phyloP scores from a whole-genome alignment of 805 yeast genomes.

The Wickerhamiella alocasiicola region DNA sequence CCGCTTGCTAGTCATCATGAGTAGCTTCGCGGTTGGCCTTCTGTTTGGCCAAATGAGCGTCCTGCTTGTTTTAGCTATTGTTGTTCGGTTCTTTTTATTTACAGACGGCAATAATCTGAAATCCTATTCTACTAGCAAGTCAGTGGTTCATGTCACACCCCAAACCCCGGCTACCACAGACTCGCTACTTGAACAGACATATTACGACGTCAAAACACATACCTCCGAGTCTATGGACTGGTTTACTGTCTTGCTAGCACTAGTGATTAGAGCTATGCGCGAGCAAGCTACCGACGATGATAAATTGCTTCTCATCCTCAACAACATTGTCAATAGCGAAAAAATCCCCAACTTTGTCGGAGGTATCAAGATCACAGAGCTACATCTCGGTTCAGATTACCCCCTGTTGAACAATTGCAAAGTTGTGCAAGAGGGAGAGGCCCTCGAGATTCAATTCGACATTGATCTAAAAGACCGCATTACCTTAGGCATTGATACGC shows the following conservation, averaged over 20 bases:
- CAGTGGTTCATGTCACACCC: conserved; percentile 21
- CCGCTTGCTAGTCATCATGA: no score
- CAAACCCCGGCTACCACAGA: conserved; percentile 20
- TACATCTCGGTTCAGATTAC: conserved; percentile 87
- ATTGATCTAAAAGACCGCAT: conserved; percentile 75
- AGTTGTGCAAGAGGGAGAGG: conserved; percentile 30
- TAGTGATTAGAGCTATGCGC: conserved; percentile 73
- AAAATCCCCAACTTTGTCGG: conserved; percentile 73
- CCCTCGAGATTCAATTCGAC: conserved; percentile 70
- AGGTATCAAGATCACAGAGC: conserved; percentile 64
- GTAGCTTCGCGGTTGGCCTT: conserved; percentile 28
- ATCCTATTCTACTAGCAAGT: conserved; percentile 13
- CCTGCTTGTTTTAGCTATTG: conserved; percentile 27
- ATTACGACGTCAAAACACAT: conserved; percentile 81
- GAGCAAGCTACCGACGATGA: conserved; percentile 80
- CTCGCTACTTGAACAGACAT: conserved; percentile 73
- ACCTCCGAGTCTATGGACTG: conserved; percentile 87
- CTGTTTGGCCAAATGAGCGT: conserved; percentile 33
- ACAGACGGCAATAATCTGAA: conserved; percentile 27
- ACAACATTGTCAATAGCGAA: conserved; percentile 26
- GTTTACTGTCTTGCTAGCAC: conserved; percentile 92
- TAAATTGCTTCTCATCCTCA: conserved; percentile 65
- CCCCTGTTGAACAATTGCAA: conserved; percentile 93
- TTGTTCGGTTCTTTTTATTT: conserved; percentile 32
- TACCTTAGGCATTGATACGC: conserved; percentile 70